Conservation (phyloP, 768 basidiomycete species). For the Boletus barrowsii region DNA sequence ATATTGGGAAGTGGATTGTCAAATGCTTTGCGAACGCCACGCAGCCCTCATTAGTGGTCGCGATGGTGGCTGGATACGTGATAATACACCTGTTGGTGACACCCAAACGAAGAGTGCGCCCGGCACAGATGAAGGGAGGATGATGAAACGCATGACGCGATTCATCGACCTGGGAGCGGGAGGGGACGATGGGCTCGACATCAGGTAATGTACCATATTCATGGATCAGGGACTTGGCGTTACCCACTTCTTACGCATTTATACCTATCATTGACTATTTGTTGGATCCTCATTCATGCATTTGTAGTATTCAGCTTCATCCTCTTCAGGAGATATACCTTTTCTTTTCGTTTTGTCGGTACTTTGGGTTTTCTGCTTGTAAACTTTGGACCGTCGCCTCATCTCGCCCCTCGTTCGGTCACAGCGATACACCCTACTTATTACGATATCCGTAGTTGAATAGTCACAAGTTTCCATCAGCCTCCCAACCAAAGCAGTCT, state of each 20-base stretch:
- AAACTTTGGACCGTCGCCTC: conserved; percentile 5
- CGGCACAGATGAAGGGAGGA: conserved; percentile 41
- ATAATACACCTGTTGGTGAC: conserved; percentile 8
- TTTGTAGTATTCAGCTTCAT: conserved; percentile 19
- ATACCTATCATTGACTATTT: conserved; percentile 18
- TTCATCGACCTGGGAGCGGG: conserved; percentile 66
- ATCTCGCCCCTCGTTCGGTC: conserved; percentile 2
- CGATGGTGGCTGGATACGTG: conserved; percentile 21
- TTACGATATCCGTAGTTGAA: conserved; percentile 9
- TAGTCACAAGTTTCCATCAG: conserved; percentile 27
- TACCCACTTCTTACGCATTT: conserved; percentile 9
- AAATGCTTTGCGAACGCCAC: conserved; percentile 86
- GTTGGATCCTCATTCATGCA: conserved; percentile 17
- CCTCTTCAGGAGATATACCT: conserved; percentile 25
- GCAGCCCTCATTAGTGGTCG: conserved; percentile 37
- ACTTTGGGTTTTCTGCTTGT: conserved; percentile 2
- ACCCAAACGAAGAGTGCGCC: conserved; percentile 10
- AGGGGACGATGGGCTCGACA: conserved; percentile 28
- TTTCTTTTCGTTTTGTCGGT: conserved; percentile 18
- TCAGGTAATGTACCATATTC: conserved; percentile 29
- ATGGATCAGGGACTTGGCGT: conserved; percentile 16
- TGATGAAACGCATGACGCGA: conserved; percentile 74
- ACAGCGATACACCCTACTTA: conserved; percentile 17
- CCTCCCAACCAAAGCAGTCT: conserved; percentile 84
- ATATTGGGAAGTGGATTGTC: conserved; percentile 86